Evolutionary conservation across 208 protist genomes (phyloP).

Genomic region (Leishmania aethiopica): DNA sequence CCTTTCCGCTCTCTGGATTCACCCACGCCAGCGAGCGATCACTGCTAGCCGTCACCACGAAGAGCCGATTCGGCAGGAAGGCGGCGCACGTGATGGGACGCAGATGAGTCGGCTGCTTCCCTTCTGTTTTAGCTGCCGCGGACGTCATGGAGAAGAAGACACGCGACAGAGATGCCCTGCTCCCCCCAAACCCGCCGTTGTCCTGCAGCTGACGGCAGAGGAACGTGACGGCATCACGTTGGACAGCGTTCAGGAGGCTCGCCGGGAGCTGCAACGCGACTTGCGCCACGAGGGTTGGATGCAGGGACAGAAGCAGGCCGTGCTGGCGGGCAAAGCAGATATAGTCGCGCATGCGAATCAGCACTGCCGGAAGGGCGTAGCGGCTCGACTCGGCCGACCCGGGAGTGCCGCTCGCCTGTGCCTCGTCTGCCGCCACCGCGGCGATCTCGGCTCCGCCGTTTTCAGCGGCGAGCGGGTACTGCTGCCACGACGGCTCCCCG

Average conservation of each 20-base stretch:
- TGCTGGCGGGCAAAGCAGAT: conserved; percentile 77
- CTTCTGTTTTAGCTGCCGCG: not conserved
- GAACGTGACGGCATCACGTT: conserved; percentile 35
- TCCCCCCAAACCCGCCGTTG: not conserved
- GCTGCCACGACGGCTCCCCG: conserved; percentile 18
- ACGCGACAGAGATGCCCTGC: not conserved
- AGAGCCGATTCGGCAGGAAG: conserved; percentile 48
- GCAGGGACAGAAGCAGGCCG: conserved; percentile 51
- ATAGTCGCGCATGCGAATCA: conserved; percentile 63
- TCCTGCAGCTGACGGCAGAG: conserved; percentile 24
- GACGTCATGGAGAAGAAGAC: conserved; percentile 18
- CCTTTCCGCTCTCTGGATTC: conserved; percentile 35
- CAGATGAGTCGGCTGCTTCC: conserved; percentile 40
- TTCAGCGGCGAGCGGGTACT: not conserved
- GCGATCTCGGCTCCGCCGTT: not conserved
- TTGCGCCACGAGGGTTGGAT: conserved; percentile 58
- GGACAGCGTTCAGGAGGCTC: conserved; percentile 19
- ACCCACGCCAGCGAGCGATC: conserved; percentile 68
- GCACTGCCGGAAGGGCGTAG: conserved; percentile 27
- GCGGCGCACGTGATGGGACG: conserved; percentile 41
- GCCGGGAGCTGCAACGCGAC: conserved; percentile 50
- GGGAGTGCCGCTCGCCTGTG: too few species aligned
- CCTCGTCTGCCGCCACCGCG: not conserved
- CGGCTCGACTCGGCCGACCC: not conserved
- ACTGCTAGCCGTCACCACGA: conserved; percentile 50